Evolutionary conservation across 164 flowering plant genomes (phyloP).

Genomic region (Akebia trifoliata): DNA sequence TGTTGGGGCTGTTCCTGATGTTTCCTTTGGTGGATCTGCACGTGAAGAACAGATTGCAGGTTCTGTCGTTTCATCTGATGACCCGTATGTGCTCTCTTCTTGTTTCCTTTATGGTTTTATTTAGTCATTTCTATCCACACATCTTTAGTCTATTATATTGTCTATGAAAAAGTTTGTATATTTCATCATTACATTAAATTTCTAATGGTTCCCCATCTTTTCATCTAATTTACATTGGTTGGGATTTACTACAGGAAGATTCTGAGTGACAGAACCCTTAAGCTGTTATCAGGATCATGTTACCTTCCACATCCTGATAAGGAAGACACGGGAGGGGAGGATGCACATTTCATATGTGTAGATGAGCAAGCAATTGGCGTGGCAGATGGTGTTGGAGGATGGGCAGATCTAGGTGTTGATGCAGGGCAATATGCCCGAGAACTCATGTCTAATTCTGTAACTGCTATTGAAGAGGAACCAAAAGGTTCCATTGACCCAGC

Average conservation of each 20-base stretch:
- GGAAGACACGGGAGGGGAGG: slow-evolving; percentile 95
- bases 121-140: slow-evolving; percentile 5
- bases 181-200: neutral
- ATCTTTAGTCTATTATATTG: too few species aligned
- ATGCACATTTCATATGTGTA: slow-evolving; percentile 85
- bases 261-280: slow-evolving; percentile 41
- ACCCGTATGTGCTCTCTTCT: slow-evolving; percentile 41
- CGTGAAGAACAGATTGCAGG: slow-evolving; percentile 35
- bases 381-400: slow-evolving; percentile 99
- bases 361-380: slow-evolving; percentile 92
- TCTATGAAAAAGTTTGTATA: too few species aligned
- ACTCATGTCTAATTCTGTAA: slow-evolving; percentile 83
- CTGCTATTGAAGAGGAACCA: slow-evolving; percentile 76
- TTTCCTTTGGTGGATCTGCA: slow-evolving; percentile 46
- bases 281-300: slow-evolving; percentile 75
- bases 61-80: slow-evolving; percentile 36
- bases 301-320: slow-evolving; percentile 94
- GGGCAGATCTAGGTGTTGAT: slow-evolving; percentile 90
- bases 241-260: slow-evolving; percentile 41
- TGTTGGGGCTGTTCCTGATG: slow-evolving; percentile 55
- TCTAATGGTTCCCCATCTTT: neutral
- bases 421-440: slow-evolving; percentile 80
- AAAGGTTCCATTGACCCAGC: slow-evolving; percentile 81
- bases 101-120: neutral
- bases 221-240: neutral